Evolutionary conservation across 1,284 basidiomycete species (phyloP), one percentile per base, ranked within the genome.

Genomic region (Ceratobasidium sp.): DNA sequence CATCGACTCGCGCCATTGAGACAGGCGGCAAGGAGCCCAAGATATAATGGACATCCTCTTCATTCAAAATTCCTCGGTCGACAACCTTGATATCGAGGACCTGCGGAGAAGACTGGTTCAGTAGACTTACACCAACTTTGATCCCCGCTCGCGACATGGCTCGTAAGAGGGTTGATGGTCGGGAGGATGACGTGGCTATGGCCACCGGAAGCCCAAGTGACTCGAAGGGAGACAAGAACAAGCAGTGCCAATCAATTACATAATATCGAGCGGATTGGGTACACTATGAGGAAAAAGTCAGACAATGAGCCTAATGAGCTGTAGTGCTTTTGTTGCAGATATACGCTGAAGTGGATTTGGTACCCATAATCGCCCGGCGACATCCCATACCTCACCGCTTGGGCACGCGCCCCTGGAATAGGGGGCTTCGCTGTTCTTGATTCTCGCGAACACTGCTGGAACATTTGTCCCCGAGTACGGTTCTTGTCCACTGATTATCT

Each of bases 111-210:
- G 38, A 50, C 10, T 50, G 23, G 12, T 73, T 44, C 7, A 73
- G 15, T 26, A 73, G 54, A 73, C 23, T 23, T 13, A 73, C 59
- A 4, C 48, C 20, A 3, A 73, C 13, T 38, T 46, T 23, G 42
- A 73, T 26, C 20, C 56, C 46, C 42, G 23, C 20, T 2, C 40
- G 28, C 3, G 69, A 33, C 69, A 73, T 73, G 68, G 54, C 44
- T 56, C n/a, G 12, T 52, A 28, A 20, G 44, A n/a, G 57, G 17
- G 42, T 13, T 67, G 62, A 40, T 42, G 38, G 40, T 10, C 61
- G 7, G 28, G 33, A 17, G 52, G 59, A 33, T 74, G 57, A 52
- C 70, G 59, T 74, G 70, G 70, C 70, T 74, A 74, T 40, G 59
- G 59, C 44, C 57, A 62, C 57, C 46, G 5, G 54, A 48, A 48